Conservation (phyloP, 1,284 basidiomycete genomes). For the Pseudozyma sp. region DNA sequence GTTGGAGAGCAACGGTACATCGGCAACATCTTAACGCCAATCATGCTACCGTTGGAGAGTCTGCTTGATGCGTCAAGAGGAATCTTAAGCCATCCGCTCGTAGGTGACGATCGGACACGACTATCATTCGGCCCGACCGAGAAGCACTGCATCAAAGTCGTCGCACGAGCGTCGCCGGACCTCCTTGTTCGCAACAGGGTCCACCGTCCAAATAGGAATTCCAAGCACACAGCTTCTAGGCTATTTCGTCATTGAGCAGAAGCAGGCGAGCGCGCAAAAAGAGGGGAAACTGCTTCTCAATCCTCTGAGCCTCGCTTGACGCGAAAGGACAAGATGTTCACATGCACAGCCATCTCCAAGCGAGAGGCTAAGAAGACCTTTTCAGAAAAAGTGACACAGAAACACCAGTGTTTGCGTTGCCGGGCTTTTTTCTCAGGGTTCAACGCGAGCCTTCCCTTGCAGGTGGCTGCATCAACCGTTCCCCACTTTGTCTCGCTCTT, state of each 20-base stretch:
- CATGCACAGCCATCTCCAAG: conserved; percentile 8
- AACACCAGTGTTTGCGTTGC: conserved; percentile 1
- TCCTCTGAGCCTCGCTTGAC: neutral
- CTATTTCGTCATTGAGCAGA: conserved; percentile 24
- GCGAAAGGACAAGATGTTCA: neutral
- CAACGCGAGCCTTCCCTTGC: conserved; percentile 11
- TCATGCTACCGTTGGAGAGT: too few species aligned
- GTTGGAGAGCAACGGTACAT: too few species aligned
- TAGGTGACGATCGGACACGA: too few species aligned
- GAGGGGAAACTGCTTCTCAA: neutral
- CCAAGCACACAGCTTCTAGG: neutral
- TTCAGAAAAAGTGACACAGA: conserved; percentile 12
- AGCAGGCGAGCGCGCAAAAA: neutral
- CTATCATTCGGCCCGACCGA: conserved; percentile 8
- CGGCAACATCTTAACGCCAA: too few species aligned
- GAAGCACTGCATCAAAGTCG: neutral
- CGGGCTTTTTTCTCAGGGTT: conserved; percentile 3
- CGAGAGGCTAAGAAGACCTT: neutral
- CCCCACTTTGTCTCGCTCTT: conserved; percentile 1
- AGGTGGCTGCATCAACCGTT: conserved; percentile 1
- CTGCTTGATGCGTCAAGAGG: too few species aligned
- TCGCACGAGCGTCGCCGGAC: conserved; percentile 13
- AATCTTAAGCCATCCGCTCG: too few species aligned
- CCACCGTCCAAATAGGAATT: neutral
- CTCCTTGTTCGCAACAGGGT: conserved; percentile 16